phyloP scores from a whole-genome alignment of 106 monocot species.

The Acanthochlamys bracteata region DNA sequence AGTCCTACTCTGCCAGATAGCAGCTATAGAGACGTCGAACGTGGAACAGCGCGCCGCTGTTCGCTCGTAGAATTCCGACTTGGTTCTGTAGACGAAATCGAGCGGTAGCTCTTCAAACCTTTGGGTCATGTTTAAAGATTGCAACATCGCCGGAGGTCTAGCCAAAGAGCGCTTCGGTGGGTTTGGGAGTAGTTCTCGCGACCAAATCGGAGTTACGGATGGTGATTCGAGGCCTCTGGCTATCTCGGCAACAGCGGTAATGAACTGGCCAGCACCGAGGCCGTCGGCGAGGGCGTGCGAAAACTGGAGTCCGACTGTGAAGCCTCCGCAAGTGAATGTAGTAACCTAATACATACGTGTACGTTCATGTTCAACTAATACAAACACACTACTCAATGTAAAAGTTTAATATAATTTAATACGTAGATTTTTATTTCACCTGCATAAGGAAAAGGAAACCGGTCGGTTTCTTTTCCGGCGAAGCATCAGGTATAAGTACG shows the following conservation, averaged over 20 bases:
- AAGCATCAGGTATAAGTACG: slow-evolving; percentile 7
- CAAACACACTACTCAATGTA: no score
- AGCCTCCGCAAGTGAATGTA: slow-evolving; percentile 1
- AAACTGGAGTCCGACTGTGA: neutral
- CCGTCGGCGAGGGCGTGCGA: slow-evolving; percentile 1
- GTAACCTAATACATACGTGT: no score
- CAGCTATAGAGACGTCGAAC: slow-evolving; percentile 29
- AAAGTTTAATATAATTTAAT: neutral
- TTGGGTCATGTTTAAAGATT: slow-evolving; percentile 7
- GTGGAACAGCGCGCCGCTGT: slow-evolving; percentile 18
- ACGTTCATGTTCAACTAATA: neutral
- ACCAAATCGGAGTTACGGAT: neutral
- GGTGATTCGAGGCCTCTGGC: neutral
- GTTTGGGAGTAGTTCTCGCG: slow-evolving; percentile 7
- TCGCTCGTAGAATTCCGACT: slow-evolving; percentile 13
- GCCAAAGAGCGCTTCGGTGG: neutral
- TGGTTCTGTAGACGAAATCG: slow-evolving; percentile 20
- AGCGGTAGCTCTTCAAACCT: slow-evolving; percentile 18
- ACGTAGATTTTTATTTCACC: neutral
- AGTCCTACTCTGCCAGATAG: slow-evolving; percentile 30
- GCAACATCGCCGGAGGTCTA: neutral
- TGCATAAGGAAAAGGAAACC: neutral
- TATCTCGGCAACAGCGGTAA: neutral
- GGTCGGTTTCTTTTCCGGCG: neutral
- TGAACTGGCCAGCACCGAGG: slow-evolving; percentile 2